phyloP scores from a whole-genome alignment of 768 basidiomycete genomes.

The Suillus spraguei region DNA sequence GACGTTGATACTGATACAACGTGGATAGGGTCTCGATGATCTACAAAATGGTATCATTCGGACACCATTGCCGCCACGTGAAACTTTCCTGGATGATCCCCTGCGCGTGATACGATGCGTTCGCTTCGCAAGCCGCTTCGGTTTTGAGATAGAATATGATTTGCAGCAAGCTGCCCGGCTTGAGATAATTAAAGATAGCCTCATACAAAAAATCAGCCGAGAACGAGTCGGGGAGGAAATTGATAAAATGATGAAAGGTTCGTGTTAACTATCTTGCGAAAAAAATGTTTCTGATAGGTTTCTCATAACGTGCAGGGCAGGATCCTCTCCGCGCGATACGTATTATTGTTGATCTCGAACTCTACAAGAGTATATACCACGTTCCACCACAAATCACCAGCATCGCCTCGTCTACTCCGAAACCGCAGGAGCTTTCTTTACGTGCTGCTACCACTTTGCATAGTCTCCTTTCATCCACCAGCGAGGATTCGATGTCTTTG shows the following conservation, averaged over 20 bases:
- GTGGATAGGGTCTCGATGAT: slow-evolving; percentile 77
- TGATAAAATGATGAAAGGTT: slow-evolving; percentile 94
- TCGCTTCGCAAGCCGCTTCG: slow-evolving; percentile 90
- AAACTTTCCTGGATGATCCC: slow-evolving; percentile 95
- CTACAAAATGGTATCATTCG: slow-evolving; percentile 76
- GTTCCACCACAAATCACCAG: slow-evolving; percentile 48
- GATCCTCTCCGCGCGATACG: slow-evolving; percentile 75
- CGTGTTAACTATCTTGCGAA: slow-evolving; percentile 8
- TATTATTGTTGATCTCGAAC: slow-evolving; percentile 70
- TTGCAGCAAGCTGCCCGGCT: slow-evolving; percentile 65
- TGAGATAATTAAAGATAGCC: slow-evolving; percentile 62
- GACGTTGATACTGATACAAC: slow-evolving; percentile 14
- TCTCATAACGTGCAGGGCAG: slow-evolving; percentile 49
- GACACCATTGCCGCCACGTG: slow-evolving; percentile 82
- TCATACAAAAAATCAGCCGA: slow-evolving; percentile 80
- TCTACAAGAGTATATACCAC: slow-evolving; percentile 70
- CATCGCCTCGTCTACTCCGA: slow-evolving; percentile 47
- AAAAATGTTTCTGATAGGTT: slow-evolving; percentile 9
- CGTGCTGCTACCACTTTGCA: slow-evolving; percentile 62
- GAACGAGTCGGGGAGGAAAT: slow-evolving; percentile 93
- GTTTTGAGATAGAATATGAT: slow-evolving; percentile 74
- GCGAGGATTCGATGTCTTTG: slow-evolving; percentile 34
- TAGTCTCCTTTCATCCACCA: slow-evolving; percentile 39
- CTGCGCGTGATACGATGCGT: slow-evolving; percentile 89
- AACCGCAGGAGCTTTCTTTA: slow-evolving; percentile 46